Evolutionary conservation across 306 rosid species (phyloP).

Genomic region (Cucurbita argyrosperma): DNA sequence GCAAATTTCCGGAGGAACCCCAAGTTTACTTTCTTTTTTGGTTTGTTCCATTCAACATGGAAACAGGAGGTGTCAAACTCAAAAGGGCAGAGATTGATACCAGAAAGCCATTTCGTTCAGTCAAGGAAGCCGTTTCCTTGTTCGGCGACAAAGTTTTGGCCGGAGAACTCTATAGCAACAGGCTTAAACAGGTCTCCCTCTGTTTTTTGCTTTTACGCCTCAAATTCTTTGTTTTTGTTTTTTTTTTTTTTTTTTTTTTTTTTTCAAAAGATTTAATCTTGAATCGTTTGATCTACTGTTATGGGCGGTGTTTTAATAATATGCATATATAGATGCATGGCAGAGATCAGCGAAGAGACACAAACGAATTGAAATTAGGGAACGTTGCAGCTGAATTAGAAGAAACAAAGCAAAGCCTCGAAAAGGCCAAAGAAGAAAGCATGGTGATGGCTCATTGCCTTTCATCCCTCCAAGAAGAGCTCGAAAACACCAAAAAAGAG

Average conservation of each 20-base stretch:
- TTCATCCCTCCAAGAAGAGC: conserved; percentile 68
- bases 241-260: too few relatives aligned
- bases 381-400: conserved; percentile 57
- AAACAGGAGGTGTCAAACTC: conserved; percentile 8
- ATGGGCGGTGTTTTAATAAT: neutral
- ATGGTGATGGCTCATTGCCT: conserved; percentile 65
- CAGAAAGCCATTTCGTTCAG: conserved; percentile 56
- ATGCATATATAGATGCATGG: conserved; percentile 20
- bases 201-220: neutral
- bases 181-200: conserved; percentile 55
- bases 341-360: conserved; percentile 18
- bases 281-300: too few relatives aligned
- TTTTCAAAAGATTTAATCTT: too few relatives aligned
- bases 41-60: neutral
- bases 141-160: conserved; percentile 80
- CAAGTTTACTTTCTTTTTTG: neutral
- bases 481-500: conserved; percentile 55
- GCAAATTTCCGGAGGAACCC: neutral
- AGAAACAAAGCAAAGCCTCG: conserved; percentile 58
- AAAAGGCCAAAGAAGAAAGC: conserved; percentile 68
- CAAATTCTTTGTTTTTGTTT: neutral
- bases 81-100: conserved; percentile 9
- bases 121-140: conserved; percentile 78
- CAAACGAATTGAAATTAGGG: conserved; percentile 26
- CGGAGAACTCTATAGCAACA: conserved; percentile 50